phyloP scores from a whole-genome alignment of 2,329 filamentous ascomycete genomes.

The Phyllosticta citrichinensis region DNA sequence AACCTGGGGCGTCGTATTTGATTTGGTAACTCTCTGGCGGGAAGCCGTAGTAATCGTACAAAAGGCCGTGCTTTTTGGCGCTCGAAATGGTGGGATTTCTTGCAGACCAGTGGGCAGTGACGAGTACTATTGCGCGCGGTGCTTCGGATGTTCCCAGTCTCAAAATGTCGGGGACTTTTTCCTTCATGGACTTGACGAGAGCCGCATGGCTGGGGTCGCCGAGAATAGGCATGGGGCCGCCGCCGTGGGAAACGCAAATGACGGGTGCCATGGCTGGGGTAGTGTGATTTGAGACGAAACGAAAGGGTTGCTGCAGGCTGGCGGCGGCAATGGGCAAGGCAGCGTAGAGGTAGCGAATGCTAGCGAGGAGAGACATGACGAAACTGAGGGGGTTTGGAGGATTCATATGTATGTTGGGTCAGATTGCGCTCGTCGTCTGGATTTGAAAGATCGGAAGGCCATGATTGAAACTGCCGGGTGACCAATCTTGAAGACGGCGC shows the following conservation, averaged over 20 bases:
- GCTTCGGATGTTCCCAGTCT: slow-evolving; percentile 42
- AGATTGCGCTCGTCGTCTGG: not conserved
- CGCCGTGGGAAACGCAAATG: slow-evolving; percentile 30
- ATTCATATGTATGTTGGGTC: not conserved
- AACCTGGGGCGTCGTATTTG: slow-evolving; percentile 48
- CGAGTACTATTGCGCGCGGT: slow-evolving; percentile 44
- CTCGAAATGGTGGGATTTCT: slow-evolving; percentile 42
- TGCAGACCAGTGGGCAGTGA: slow-evolving; percentile 51
- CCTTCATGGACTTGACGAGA: slow-evolving; percentile 44
- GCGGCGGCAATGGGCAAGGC: not conserved
- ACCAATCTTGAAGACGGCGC: not conserved
- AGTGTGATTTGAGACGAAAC: slow-evolving; percentile 2
- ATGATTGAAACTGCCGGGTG: not conserved
- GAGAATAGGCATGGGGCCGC: slow-evolving; percentile 48
- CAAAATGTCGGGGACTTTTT: slow-evolving; percentile 46
- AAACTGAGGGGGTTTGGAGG: not conserved
- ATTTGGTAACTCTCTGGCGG: slow-evolving; percentile 46
- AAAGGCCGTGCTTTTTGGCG: slow-evolving; percentile 36
- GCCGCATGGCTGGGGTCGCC: slow-evolving; percentile 43
- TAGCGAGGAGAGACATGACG: slow-evolving; percentile 4
- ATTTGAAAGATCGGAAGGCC: not conserved
- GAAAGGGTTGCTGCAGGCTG: slow-evolving; percentile 1
- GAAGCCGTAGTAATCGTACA: slow-evolving; percentile 53
- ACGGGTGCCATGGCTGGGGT: slow-evolving; percentile 23
- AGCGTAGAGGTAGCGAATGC: not conserved